Conservation (phyloP, 192 early-diverging fungal species). For the Backusella parvicylindrica region DNA sequence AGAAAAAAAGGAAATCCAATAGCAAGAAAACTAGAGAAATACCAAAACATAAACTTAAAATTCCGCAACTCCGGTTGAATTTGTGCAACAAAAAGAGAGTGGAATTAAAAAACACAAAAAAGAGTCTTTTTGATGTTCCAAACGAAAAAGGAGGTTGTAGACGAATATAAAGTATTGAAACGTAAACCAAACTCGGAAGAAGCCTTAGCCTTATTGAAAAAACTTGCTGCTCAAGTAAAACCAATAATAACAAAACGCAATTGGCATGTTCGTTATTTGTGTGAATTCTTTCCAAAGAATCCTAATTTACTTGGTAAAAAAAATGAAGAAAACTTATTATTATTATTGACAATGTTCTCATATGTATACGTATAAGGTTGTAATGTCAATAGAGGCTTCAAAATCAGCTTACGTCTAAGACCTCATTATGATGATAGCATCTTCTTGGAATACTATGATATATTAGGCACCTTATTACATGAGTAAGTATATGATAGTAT, state of each 20-base stretch:
- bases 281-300: conserved; percentile 60
- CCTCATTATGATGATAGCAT: conserved; percentile 40
- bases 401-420: conserved; percentile 67
- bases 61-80: not conserved
- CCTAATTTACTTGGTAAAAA: conserved; percentile 34
- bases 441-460: conserved; percentile 58
- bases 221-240: conserved; percentile 50
- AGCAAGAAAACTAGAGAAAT: no score
- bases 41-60: no score
- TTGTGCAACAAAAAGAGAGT: no score
- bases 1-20: no score
- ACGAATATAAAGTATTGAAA: conserved; percentile 4
- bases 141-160: not conserved
- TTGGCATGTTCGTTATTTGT: conserved; percentile 53
- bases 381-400: conserved; percentile 65
- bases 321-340: not conserved
- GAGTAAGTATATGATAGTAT: conserved; percentile 38
- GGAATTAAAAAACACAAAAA: no score
- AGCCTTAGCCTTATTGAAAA: conserved; percentile 37
- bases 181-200: conserved; percentile 23
- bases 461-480: conserved; percentile 78
- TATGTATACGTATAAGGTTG: conserved; percentile 47
- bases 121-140: not conserved
- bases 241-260: conserved; percentile 66
- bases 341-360: no score